A percentile compares a stretch with the other conserved stretches of the same genome.
phyloP scores from a whole-genome alignment of 2,329 filamentous ascomycete genomes.

The Endocalyx cinctus region DNA sequence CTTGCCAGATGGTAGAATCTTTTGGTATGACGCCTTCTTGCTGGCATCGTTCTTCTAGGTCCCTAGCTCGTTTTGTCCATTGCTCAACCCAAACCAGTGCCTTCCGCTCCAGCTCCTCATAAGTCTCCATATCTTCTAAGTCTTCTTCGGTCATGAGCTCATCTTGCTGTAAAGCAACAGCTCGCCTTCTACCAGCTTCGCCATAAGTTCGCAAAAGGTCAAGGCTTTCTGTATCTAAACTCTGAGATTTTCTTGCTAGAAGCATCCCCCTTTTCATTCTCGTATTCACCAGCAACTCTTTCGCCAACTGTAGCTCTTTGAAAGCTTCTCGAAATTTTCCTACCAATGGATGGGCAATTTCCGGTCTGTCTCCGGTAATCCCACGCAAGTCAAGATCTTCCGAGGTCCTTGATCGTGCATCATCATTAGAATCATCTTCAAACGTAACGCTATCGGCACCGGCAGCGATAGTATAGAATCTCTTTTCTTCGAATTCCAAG shows the following conservation, averaged over 20 bases:
- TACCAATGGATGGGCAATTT: constrained; percentile 45
- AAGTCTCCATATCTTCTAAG: constrained; percentile 40
- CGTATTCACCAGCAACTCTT: constrained; percentile 44
- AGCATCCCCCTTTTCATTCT: constrained; percentile 30
- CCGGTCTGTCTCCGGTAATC: constrained; percentile 26
- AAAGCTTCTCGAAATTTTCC: constrained; percentile 37
- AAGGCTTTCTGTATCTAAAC: constrained; percentile 15
- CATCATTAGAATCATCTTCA: constrained; percentile 10
- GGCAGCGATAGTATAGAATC: constrained; percentile 19
- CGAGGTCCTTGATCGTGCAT: constrained; percentile 11
- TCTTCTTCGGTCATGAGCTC: constrained; percentile 32
- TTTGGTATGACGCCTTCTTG: constrained; percentile 38
- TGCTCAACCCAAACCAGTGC: constrained; percentile 29
- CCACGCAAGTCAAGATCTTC: constrained; percentile 20
- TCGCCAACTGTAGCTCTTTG: constrained; percentile 41
- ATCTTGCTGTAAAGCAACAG: constrained; percentile 27
- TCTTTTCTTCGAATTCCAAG: constrained; percentile 17
- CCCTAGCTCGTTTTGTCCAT: constrained; percentile 28
- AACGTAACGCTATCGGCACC: constrained; percentile 9
- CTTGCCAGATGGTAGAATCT: constrained; percentile 35
- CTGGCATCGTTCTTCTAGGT: constrained; percentile 36
- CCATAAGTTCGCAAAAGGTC: constrained; percentile 17
- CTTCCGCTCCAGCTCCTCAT: constrained; percentile 30
- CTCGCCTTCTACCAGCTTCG: constrained; percentile 31
- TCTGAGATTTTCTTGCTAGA: constrained; percentile 15